Base-by-base conservation (phyloP, 129 eudicot species). In the Glebionis coronaria region DNA sequence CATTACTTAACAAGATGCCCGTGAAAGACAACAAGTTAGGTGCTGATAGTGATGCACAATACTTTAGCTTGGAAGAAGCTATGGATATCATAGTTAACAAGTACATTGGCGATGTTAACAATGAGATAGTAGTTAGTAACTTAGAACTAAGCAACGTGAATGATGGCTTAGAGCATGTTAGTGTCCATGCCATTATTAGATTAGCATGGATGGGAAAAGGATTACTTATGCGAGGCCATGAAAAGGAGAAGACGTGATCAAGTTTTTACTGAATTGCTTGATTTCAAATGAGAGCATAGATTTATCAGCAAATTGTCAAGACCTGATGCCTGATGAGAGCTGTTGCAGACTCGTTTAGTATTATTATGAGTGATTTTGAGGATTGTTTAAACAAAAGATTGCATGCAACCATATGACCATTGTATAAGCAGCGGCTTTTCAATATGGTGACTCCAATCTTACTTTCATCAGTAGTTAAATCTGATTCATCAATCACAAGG, bases 391-490 rank as follows among this genome's bases (percentile, higher is more conserved):
- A 82, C 61, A 85, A 57, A 82, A 84, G 76, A 23, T 81, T 76
- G 46, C 89, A 93, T 81, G 90, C 97, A 64, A 81, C 71, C 16
- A 45, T 84, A 44, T 73, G 84, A 44, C 98, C 95, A 5, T 83
- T 93, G 51, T 93, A 86, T 78, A 93, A 93, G 82, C 98, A 93
- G 54, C 83, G 98, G 1, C 77, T 93, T 56, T 88, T 80, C 83
- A 86, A 65, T 81, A 86, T 76, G 68, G 75, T 93, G 61, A 72
- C 67, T 76, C 96, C 98, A 3, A 81, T 93, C 54, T 65, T 93
- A 28, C 31, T 50, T 58, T 69, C 92, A 19, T 75, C 86, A 38
- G 6, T 82, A 12, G 56, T 69, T 72, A 84, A 82, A 78, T 77
- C 88, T 45, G 78, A 78, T 52, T 76, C 86, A 50, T 70, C 81